Conservation (phyloP, 169 alveolate species). For the Plasmodium knowlesi region DNA sequence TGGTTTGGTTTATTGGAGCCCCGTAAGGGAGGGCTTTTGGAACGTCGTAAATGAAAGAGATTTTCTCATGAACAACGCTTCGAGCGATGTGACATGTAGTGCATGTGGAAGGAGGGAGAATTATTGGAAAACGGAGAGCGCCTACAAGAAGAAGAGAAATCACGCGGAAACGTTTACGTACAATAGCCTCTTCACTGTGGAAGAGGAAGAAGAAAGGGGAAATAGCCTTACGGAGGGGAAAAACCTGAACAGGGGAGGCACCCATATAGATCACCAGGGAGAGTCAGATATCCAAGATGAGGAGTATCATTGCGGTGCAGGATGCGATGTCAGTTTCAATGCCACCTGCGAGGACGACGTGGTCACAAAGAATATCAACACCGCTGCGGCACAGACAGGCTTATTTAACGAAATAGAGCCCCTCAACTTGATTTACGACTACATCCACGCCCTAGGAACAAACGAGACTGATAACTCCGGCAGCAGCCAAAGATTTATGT, state of each 20-base stretch:
- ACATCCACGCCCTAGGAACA: not conserved
- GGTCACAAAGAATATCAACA: not conserved
- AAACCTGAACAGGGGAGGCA: not conserved
- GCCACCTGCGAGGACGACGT: not conserved
- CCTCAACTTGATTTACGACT: conserved; percentile 10
- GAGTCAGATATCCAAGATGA: not conserved
- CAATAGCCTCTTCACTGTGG: not conserved
- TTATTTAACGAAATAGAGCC: conserved; percentile 32
- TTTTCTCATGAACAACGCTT: not conserved
- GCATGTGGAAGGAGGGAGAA: not conserved
- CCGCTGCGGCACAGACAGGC: not conserved
- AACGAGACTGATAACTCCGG: not conserved
- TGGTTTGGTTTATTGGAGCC: not conserved
- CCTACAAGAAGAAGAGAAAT: conserved; percentile 28
- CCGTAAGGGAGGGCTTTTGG: not conserved
- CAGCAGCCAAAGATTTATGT: not conserved
- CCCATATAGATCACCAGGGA: not conserved
- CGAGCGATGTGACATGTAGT: not conserved
- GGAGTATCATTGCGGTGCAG: not conserved
- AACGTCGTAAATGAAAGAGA: not conserved
- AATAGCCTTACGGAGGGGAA: not conserved
- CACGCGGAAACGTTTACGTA: conserved; percentile 22
- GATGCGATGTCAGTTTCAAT: not conserved
- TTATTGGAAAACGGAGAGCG: too few relatives aligned
- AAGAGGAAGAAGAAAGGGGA: conserved; percentile 1